Evolutionary conservation across 768 basidiomycete genomes (phyloP).

Genomic region (Psilocybe sp.): DNA sequence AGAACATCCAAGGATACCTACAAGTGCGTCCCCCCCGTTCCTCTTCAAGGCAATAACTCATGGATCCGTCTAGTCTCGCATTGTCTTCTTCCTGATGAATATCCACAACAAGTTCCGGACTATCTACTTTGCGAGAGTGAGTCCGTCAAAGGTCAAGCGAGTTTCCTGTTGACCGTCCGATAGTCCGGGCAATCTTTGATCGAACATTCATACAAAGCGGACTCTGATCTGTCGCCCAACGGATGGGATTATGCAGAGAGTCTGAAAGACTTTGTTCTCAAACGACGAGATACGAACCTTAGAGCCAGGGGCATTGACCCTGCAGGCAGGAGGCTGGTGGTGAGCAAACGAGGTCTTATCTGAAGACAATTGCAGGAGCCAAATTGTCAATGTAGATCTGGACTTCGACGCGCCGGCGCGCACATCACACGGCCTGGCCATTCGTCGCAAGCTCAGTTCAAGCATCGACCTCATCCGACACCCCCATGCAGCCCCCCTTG

Average conservation of each 20-base stretch:
- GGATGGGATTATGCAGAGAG: constrained; percentile 95
- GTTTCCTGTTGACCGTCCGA: neutral
- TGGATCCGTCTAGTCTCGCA: constrained; percentile 61
- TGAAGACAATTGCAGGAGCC: neutral
- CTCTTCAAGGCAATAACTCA: neutral
- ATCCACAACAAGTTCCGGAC: constrained; percentile 92
- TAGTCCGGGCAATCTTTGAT: constrained; percentile 98
- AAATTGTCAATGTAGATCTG: constrained; percentile 63
- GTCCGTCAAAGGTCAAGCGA: constrained; percentile 19
- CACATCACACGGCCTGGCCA: constrained; percentile 96
- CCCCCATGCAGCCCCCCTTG: constrained; percentile 12
- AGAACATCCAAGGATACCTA: constrained; percentile 87
- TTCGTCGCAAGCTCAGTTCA: constrained; percentile 47
- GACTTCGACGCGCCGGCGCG: constrained; percentile 92
- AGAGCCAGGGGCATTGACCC: constrained; percentile 69
- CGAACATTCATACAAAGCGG: constrained; percentile 98
- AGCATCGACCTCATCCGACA: constrained; percentile 13
- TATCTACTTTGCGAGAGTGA: constrained; percentile 94
- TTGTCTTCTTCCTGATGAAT: constrained; percentile 99
- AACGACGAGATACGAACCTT: constrained; percentile 73
- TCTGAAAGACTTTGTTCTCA: constrained; percentile 86
- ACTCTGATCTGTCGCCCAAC: constrained; percentile 91
- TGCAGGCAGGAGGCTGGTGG: constrained; percentile 61
- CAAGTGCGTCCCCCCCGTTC: constrained; percentile 46
- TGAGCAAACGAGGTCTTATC: constrained; percentile 31